A percentile compares a stretch with the other conserved stretches of the same genome.
phyloP scores from a whole-genome alignment of 129 eudicot species.

The Escallonia rubra region DNA sequence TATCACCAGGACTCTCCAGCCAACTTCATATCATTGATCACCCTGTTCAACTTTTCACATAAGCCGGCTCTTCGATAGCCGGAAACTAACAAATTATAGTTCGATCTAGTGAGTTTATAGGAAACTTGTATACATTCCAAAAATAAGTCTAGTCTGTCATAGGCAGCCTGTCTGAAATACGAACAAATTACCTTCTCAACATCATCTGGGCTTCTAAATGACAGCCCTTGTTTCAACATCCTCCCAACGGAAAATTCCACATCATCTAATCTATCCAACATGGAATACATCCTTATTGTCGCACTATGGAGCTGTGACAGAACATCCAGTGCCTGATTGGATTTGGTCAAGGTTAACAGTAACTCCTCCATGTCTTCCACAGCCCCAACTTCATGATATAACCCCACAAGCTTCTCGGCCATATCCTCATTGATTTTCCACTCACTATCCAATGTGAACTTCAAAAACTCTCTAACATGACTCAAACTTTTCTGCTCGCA shows the following conservation, averaged over 20 bases:
- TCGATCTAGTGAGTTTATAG: constrained; percentile 33
- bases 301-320: constrained; percentile 27
- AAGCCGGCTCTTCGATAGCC: constrained; percentile 48
- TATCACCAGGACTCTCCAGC: neutral
- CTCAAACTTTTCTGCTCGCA: constrained; percentile 32
- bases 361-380: constrained; percentile 51
- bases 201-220: constrained; percentile 41
- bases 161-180: constrained; percentile 46
- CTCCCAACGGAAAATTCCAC: constrained; percentile 57
- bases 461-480: constrained; percentile 27
- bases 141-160: constrained; percentile 45
- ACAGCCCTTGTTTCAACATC: constrained; percentile 52
- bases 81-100: constrained; percentile 52
- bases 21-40: constrained; percentile 45
- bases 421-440: constrained; percentile 22
- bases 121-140: constrained; percentile 41
- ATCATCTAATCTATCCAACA: constrained; percentile 51
- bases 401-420: constrained; percentile 30
- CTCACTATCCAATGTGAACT: constrained; percentile 16
- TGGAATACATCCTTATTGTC: constrained; percentile 42
- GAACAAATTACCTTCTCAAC: constrained; percentile 42
- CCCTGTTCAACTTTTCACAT: constrained; percentile 23
- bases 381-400: constrained; percentile 30
- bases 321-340: constrained; percentile 21
- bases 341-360: constrained; percentile 19